Conservation (phyloP, 495 filamentous ascomycete genomes). For the Staphylotrichum tortipilum region DNA sequence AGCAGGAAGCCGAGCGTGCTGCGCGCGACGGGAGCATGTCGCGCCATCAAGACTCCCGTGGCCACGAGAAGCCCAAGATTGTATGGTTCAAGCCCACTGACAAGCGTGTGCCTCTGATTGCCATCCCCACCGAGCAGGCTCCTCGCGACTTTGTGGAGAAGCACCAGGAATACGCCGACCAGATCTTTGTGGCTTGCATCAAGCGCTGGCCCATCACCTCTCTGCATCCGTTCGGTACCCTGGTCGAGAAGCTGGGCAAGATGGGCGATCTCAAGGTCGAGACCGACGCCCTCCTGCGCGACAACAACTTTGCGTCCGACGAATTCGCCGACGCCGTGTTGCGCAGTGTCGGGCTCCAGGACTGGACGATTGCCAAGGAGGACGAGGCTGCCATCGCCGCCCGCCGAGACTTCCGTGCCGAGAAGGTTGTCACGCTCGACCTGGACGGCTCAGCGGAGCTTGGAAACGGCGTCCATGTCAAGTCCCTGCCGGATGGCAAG, state of each 20-base stretch:
- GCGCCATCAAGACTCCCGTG: constrained; percentile 65
- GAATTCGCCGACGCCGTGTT: constrained; percentile 95
- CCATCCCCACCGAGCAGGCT: constrained; percentile 95
- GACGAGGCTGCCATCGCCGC: constrained; percentile 62
- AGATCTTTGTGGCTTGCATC: constrained; percentile 97
- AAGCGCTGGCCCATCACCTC: constrained; percentile 99
- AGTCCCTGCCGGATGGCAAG: constrained; percentile 67
- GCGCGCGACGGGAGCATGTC: constrained; percentile 74
- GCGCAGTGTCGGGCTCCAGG: constrained; percentile 82
- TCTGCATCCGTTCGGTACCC: constrained; percentile 92
- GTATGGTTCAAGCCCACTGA: constrained; percentile 99
- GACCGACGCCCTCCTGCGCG: constrained; percentile 90
- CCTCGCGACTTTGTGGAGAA: constrained; percentile 97
- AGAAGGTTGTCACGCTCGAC: constrained; percentile 88
- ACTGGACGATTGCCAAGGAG: constrained; percentile 81
- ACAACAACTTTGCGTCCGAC: constrained; percentile 97
- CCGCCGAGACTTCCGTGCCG: constrained; percentile 83
- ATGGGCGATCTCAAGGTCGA: constrained; percentile 97
- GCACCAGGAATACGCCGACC: constrained; percentile 92
- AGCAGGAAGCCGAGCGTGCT: constrained; percentile 92
- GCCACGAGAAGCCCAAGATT: constrained; percentile 98
- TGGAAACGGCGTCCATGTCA: constrained; percentile 87
- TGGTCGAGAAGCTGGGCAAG: constrained; percentile 92
- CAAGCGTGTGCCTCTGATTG: constrained; percentile 94
- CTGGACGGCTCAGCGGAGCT: constrained; percentile 74